Evolutionary conservation across 331 rosid species (phyloP), one percentile per base, ranked within the genome.

Genomic region (Malus hybrid): DNA sequence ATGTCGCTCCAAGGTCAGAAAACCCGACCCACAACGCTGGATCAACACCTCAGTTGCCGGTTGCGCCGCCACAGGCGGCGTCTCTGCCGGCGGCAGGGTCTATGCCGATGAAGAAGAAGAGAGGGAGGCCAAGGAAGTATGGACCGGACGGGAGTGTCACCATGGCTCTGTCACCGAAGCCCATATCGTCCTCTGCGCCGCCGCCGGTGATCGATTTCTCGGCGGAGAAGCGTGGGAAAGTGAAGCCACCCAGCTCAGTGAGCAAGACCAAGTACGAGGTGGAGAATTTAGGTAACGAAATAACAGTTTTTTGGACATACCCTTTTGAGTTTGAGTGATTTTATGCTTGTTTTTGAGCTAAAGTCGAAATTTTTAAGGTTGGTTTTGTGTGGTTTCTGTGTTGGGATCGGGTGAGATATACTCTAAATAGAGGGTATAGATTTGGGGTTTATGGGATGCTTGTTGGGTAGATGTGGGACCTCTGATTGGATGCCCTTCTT

Each of bases 181-280:
- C 97, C 63, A 92, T 95, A 78, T 92, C 99, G 12, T 92, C 96
- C 1, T 89, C 97, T 1, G 90, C 91, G 50, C 97, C 97, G 39
- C 86, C 93, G 34, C 97, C 96, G 68, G 96, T 95, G 77, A 95
- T 95, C 52, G 99, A 95, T 80, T 95, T 95, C 92, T 86, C 99
- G 66, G 34, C 88, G 74, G 97, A 84, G 89, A 95, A 95, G 81
- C 90, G 90, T 18, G 93, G 91, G 59, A 92, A 92, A 70, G 87
- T 90, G 34, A 79, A 82, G 86, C 93, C 93, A 65, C 83, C 86
- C 10, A 90, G 92, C 75, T 88, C 97, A 3, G 86, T 90, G 84
- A 89, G 84, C 90, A 95, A 88, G 85, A 71, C 85, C 74, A 95
- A 84, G 70, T 86, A 88, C 31, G 93, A 90, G 84, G 16, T 89